These are phyloP conservation scores for Rhodotorula sp. DNA, from an alignment of 1,284 basidiomycete species.

Conservation along the genomic window DNA sequence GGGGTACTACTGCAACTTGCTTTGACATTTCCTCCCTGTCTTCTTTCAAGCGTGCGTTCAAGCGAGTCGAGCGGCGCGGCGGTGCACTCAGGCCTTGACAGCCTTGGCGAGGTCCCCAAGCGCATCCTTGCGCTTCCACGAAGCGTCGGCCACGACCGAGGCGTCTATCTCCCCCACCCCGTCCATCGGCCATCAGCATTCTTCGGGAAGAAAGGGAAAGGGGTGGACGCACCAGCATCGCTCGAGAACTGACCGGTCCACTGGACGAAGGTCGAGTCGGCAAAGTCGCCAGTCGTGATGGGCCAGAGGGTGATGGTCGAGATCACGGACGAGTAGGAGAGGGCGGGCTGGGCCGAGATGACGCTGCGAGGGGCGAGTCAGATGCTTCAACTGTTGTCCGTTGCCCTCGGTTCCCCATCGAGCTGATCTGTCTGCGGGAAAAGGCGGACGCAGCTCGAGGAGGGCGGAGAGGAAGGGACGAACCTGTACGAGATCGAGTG, in stretches of 20 bases:
- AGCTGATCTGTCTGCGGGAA: background rate
- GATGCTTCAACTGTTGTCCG: too few species aligned
- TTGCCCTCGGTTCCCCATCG: too few species aligned
- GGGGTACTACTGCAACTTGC: too few species aligned
- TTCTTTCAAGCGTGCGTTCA: too few species aligned
- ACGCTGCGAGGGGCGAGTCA: constrained; percentile 33
- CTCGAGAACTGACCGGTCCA: constrained; percentile 44
- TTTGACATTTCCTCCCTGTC: too few species aligned
- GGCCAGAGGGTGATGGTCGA: constrained; percentile 45
- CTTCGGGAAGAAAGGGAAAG: constrained; percentile 2
- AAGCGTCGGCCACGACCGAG: constrained; percentile 44
- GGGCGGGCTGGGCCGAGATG: constrained; percentile 44
- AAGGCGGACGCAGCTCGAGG: background rate
- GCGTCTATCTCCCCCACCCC: constrained; percentile 13
- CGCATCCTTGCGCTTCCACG: constrained; percentile 46
- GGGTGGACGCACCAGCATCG: constrained; percentile 43
- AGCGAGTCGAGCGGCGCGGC: background rate
- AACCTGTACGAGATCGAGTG: constrained; percentile 47
- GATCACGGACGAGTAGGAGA: constrained; percentile 46
- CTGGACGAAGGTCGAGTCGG: constrained; percentile 44
- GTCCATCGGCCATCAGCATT: background rate
- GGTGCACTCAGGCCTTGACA: constrained; percentile 9
- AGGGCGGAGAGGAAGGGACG: constrained; percentile 35
- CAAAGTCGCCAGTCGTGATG: constrained; percentile 43
- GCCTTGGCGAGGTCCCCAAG: constrained; percentile 46